These are phyloP conservation scores for Phalaenopsis hybrid DNA, from an alignment of 116 monocot species.

Conservation along the genomic window DNA sequence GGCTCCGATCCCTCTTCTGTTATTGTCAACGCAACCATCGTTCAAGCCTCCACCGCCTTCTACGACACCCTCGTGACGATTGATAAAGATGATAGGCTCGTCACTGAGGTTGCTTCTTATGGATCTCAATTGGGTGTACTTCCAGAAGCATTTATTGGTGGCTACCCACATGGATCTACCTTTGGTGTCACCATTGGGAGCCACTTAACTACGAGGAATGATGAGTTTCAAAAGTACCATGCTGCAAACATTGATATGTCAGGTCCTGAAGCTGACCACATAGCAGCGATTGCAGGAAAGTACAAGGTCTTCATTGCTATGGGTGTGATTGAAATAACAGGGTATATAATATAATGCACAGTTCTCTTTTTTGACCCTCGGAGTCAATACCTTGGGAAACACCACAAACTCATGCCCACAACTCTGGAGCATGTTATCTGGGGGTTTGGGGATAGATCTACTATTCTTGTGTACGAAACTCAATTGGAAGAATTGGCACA, in stretches of 20 bases:
- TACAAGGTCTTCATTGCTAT: too few relatives aligned
- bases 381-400: too few relatives aligned
- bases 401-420: too few relatives aligned
- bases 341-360: too few relatives aligned
- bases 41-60: conserved; percentile 87
- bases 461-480: too few relatives aligned
- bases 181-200: conserved; percentile 76
- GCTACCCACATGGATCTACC: conserved; percentile 81
- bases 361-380: too few relatives aligned
- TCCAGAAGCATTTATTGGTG: conserved; percentile 95
- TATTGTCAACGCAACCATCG: conserved; percentile 52
- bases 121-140: conserved; percentile 87
- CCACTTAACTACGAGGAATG: conserved; percentile 71
- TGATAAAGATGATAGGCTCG: conserved; percentile 47
- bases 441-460: too few relatives aligned
- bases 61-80: conserved; percentile 82
- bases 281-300: too few relatives aligned
- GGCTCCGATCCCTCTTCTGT: conserved; percentile 26
- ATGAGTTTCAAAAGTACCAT: conserved; percentile 85
- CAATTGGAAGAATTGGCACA: too few relatives aligned
- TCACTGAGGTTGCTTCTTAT: conserved; percentile 64
- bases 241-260: conserved; percentile 85
- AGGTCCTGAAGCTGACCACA: conserved; percentile 25
- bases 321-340: too few relatives aligned
- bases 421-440: too few relatives aligned